phyloP scores from a whole-genome alignment of 352 stramenopile genomes.

The Achlya hypogyna region DNA sequence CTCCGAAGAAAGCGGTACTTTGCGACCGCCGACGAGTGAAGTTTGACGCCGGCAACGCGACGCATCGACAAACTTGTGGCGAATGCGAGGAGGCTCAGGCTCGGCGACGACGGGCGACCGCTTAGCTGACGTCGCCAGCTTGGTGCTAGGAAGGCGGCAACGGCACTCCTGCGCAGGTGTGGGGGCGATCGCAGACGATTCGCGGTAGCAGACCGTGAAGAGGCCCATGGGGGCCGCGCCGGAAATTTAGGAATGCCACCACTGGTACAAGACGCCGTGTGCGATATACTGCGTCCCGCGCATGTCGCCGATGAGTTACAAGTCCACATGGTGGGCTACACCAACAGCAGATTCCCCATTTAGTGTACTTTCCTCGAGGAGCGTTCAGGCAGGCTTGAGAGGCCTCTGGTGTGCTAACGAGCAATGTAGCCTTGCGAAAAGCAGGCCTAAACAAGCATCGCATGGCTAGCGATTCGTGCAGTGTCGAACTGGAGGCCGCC shows the following conservation, averaged over 20 bases:
- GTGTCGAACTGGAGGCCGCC: no score
- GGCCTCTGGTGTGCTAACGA: no score
- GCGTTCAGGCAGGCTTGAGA: no score
- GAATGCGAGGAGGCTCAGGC: not conserved
- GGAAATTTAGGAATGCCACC: not conserved
- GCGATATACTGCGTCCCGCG: not conserved
- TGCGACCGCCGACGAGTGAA: not conserved
- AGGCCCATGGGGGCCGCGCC: not conserved
- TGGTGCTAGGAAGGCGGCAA: not conserved
- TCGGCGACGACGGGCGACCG: not conserved
- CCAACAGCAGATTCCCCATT: no score
- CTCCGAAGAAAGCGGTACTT: not conserved
- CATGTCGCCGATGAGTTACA: not conserved
- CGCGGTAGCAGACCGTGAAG: not conserved
- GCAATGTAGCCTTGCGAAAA: no score
- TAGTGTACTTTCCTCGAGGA: no score
- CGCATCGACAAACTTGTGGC: not conserved
- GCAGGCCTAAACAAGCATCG: no score
- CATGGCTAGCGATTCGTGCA: no score
- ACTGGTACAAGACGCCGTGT: not conserved
- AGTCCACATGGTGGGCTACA: not conserved
- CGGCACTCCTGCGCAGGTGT: not conserved
- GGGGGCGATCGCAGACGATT: not conserved
- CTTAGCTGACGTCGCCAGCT: not conserved
- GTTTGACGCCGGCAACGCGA: not conserved